Evolutionary conservation across 2,329 filamentous ascomycete genomes (phyloP).

Genomic region (Plenodomus biglobosus): DNA sequence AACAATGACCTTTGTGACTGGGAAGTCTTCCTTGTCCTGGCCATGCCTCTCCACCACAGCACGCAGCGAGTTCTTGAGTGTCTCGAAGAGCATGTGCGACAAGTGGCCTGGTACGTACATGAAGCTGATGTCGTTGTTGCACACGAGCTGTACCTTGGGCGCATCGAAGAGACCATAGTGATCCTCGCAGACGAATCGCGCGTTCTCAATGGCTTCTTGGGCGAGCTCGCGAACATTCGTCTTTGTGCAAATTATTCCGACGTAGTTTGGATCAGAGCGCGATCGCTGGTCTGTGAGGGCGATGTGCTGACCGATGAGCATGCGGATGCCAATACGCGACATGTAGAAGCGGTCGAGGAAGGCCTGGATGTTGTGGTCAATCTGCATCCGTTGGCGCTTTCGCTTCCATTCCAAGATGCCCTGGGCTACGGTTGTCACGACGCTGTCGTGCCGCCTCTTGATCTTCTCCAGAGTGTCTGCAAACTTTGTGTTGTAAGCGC

Average conservation of each 20-base stretch:
- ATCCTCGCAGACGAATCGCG: slow-evolving; percentile 97
- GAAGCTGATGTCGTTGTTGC: slow-evolving; percentile 90
- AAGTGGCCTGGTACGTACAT: slow-evolving; percentile 99
- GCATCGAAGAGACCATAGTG: slow-evolving; percentile 97
- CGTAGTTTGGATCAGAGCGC: slow-evolving; percentile 86
- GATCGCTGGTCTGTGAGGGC: slow-evolving; percentile 92
- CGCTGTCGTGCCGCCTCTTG: slow-evolving; percentile 92
- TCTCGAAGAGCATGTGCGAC: slow-evolving; percentile 99
- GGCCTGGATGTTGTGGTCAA: slow-evolving; percentile 94
- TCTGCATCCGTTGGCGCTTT: slow-evolving; percentile 93
- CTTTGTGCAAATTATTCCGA: slow-evolving; percentile 98
- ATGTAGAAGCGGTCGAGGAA: slow-evolving; percentile 99
- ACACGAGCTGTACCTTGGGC: slow-evolving; percentile 94
- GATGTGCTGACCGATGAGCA: slow-evolving; percentile 98
- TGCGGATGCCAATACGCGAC: slow-evolving; percentile 97
- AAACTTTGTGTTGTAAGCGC: slow-evolving; percentile 92
- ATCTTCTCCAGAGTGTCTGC: slow-evolving; percentile 87
- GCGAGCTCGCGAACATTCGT: slow-evolving; percentile 95
- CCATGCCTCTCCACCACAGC: slow-evolving; percentile 96
- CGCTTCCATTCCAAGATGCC: slow-evolving; percentile 98
- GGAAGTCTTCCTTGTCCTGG: slow-evolving; percentile 92
- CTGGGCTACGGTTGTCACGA: slow-evolving; percentile 96
- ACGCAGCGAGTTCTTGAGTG: slow-evolving; percentile 94
- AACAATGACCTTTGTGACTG: slow-evolving; percentile 94
- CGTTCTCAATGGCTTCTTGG: slow-evolving; percentile 96